phyloP scores from a whole-genome alignment of 441 rosid species.

The Gossypium trilobum region DNA sequence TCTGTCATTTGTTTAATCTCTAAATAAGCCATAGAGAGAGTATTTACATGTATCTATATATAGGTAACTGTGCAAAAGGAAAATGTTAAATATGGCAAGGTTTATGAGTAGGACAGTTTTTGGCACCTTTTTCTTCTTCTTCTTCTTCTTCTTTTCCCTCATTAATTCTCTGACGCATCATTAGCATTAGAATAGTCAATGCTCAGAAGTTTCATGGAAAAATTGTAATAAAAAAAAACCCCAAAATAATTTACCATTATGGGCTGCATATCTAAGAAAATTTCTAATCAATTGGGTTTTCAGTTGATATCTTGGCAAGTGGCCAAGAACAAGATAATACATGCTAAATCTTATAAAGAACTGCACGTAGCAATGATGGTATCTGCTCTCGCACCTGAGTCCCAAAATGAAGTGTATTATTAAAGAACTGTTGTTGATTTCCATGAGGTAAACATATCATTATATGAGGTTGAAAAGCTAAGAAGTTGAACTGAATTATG shows the following conservation, averaged over 20 bases:
- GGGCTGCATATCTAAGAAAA: too few relatives aligned
- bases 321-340: too few relatives aligned
- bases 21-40: slow-evolving; percentile 35
- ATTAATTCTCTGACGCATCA: neutral
- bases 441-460: neutral
- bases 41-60: slow-evolving; percentile 31
- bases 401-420: too few relatives aligned
- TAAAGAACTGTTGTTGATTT: neutral
- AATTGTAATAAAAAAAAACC: too few relatives aligned
- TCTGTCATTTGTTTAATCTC: slow-evolving; percentile 21
- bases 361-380: too few relatives aligned
- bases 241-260: too few relatives aligned
- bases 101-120: neutral
- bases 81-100: slow-evolving; percentile 8
- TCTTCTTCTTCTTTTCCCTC: neutral
- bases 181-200: neutral
- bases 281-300: neutral
- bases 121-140: neutral
- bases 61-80: slow-evolving; percentile 28
- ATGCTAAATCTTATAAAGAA: too few relatives aligned
- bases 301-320: neutral
- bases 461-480: neutral
- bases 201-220: neutral
- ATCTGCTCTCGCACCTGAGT: too few relatives aligned
- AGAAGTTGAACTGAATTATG: neutral